Base-by-base conservation (phyloP, 345 rosid species). In the Citrus australasica region DNA sequence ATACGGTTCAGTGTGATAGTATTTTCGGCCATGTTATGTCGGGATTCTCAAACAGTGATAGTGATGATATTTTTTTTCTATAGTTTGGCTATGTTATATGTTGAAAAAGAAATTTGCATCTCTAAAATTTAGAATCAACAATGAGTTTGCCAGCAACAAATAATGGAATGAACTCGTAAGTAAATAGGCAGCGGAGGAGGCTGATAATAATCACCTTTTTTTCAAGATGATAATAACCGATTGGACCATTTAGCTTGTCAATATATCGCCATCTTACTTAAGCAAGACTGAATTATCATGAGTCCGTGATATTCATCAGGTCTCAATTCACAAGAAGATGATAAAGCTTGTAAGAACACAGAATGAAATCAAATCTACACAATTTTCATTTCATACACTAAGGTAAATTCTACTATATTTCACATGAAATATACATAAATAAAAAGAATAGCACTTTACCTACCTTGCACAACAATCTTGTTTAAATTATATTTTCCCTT, bases 361-460 rank as follows among this genome's bases (percentile, higher is more conserved):
- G 55, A 76, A 65, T 65, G 35, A 66, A 4, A 64, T 19, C 30
- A 33, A 42, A n/a, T 67, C 64, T 66, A 13, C 24, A 66, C 30
- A 35, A 22, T 48, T 30, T 63, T 16, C 8, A 24, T 33, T 76
- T 33, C n/a, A 35, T 48, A 64, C 65, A 33, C 13, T 76, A 32
- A 10, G 37, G 64, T 35, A 38, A 55, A 65, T 66, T 64, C 9
- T 25, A 21, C 51, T 3, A 16, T 53, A 53, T 14, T 32, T 76
- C 14, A 75, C 59, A 51, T 46, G 78, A 75, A 66, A 76, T 53
- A 19, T 67, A 66, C 55, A 76, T 30, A 7, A 35, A 76, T 51
- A 71, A 65, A 51, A 76, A 66, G 71, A 46, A 32, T n/a, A 65
- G 32, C 35, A 76, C 22, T 64, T 66, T 51, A n/a, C 64, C 64